Base-by-base conservation (phyloP, 2,329 filamentous ascomycete species). In the Albifimbria verrucaria region DNA sequence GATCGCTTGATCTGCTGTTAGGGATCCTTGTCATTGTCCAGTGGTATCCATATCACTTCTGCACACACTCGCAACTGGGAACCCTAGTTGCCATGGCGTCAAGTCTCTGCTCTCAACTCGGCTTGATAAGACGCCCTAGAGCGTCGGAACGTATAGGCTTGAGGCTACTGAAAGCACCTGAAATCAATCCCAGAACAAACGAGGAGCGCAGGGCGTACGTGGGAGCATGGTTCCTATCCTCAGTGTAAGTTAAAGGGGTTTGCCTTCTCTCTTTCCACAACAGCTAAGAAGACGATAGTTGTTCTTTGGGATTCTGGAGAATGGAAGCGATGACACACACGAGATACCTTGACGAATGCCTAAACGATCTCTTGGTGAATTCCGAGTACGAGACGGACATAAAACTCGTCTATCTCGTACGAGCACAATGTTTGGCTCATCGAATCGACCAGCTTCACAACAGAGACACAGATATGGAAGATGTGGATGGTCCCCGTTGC, bases 11-110 rank as follows among this genome's bases (percentile, higher is more conserved):
- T 52, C 60, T 81, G 2, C 62, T 82, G 0, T 69, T 77, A 51
- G 75, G 77, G 0, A 71, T 82, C 3, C 61, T 82, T 3, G 71
- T 81, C 1, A 72, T 81, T 23, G 56, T 79, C 2, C 73, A 73
- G 0, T 82, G 73, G 70, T 80, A 81, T 52, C 79, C 82, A 46
- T 77, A 81, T 49, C 79, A 82, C 59, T 81, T 78, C 57, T 72
- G 80, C 55, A 70, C 77, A 62, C 79, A 82, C 49, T 70, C 73
- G 1, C 80, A 83, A 54, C 62, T 83, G 12, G 75, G 75, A 58
- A 81, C 78, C 49, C 65, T 83, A 3, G 61, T 82, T 3, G 70
- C 76, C 9, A 57, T 84, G 20, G 76, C 79, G 1, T 63, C 71
- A 12, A 77, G 74, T 4, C 69, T 82, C 2, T 66, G 75, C 7